Evolutionary conservation across 805 yeast genomes (phyloP), one percentile per base, ranked within the genome.

Genomic region (Wickerhamomyces sydowiorum): DNA sequence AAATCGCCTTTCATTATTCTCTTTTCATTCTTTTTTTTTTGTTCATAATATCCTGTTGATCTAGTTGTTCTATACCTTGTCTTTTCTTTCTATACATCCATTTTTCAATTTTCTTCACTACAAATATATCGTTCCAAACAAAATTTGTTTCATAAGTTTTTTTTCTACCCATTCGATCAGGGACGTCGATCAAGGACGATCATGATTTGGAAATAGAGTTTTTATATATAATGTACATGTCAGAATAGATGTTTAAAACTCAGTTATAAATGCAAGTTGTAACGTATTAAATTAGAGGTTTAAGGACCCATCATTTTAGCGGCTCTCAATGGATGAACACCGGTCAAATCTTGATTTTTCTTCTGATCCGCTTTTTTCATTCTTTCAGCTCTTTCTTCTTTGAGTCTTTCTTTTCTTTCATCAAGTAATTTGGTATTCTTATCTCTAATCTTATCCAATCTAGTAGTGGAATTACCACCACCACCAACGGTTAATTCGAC

Each of bases 401-500:
- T 52, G 35, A 80, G 70, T 54, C 82, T 75, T 31, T 70, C 75
- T 44, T 67, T 73, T 52, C 95, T 74, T 57, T 90, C 96, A 22
- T 72, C 82, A 35, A 73, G 74, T 52, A 90, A 66, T 54, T 81
- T 82, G 36, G 76, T 82, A 60, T 91, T 91, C 70, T 91, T 91
- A 38, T 74, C 76, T 56, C 78, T 77, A 52, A 93, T 72, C 64
- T 93, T 93, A 42, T 76, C 73, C 37, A 77, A 53, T 56, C 95
- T 68, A 33, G 67, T 72, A 44, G 73, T 67, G 9, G 95, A 80
- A 60, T 91, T 91, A 43, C 97, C 97, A 37, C 99, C 99, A 33
- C 99, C 99, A 43, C 99, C 99, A 39, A 88, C 99, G 2, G 98
- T 93, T 53, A 93, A 72, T 61, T 93, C 99, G 28, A 93, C 97